Evolutionary conservation across 2,329 filamentous ascomycete species (phyloP), one percentile per base, ranked within the genome.

Genomic region (Penicillium freii): DNA sequence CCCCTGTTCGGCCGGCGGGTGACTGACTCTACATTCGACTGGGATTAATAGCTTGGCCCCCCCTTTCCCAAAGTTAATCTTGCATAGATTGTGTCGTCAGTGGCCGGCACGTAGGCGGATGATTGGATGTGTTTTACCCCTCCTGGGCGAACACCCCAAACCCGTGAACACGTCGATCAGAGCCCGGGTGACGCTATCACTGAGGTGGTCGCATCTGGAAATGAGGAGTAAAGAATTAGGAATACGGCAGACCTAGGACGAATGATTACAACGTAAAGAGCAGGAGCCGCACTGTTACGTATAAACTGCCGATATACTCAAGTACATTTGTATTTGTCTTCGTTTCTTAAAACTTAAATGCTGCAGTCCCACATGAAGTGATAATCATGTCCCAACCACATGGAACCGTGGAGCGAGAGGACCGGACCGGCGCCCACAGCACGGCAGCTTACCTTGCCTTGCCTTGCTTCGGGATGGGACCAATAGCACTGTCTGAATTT

Each of bases 51-150:
- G 34, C 49, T 44, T 51, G 34, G 44, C 45, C 52, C 50, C 52
- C 50, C 50, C 42, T 23, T 44, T 53, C 33, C n/a, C 9, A 48
- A 59, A 63, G 56, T 51, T 48, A 62, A 65, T 58, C 63, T 63
- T 61, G 63, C 62, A 57, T 62, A 39, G 56, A 54, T 60, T 57
- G 52, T 60, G 40, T 45, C 43, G 19, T 33, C 6, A 31, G 51
- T 53, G 44, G 49, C 44, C 31, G 42, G 17, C 25, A 39, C 15
- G 11, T 27, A 36, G 11, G 6, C 1, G 23, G 17, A 10, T 58
- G 53, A 63, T 66, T 64, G 62, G 62, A 9, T 25, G 5, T 42
- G 39, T 38, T 39, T 45, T 43, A 25, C 40, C 54, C 42, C 52
- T 40, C 52, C 11, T 50, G 46, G 54, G 55, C 27, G 42, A 56